phyloP scores from a whole-genome alignment of 768 basidiomycete species.

The Lactifluus echinatus region DNA sequence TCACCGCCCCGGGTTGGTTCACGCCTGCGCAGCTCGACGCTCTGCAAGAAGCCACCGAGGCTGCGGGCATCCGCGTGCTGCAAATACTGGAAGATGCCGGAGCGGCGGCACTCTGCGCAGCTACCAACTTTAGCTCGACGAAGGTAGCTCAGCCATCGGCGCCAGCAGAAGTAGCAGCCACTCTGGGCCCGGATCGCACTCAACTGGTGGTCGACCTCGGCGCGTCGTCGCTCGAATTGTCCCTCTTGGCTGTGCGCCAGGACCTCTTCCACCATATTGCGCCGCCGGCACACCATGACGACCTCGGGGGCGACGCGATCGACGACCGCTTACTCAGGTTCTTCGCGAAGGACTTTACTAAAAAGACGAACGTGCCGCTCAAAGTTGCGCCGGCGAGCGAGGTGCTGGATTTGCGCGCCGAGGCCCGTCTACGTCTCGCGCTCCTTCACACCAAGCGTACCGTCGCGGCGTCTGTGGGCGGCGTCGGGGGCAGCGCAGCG shows the following conservation, averaged over 20 bases:
- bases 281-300: constrained; percentile 33
- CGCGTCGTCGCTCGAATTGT: constrained; percentile 57
- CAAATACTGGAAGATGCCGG: constrained; percentile 86
- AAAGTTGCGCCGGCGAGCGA: constrained; percentile 52
- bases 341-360: constrained; percentile 94
- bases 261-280: constrained; percentile 64
- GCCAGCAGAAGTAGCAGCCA: no score
- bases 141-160: constrained; percentile 35
- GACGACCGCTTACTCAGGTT: constrained; percentile 80
- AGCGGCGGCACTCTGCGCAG: constrained; percentile 55
- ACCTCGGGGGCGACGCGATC: constrained; percentile 60
- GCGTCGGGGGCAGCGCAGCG: constrained; percentile 48
- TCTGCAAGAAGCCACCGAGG: constrained; percentile 61
- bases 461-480: constrained; percentile 61
- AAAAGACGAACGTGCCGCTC: constrained; percentile 81
- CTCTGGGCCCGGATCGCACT: constrained; percentile 52
- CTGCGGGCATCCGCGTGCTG: constrained; percentile 75
- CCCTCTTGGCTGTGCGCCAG: constrained; percentile 64
- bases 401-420: constrained; percentile 66
- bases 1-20: constrained; percentile 76
- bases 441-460: constrained; percentile 94
- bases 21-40: constrained; percentile 58
- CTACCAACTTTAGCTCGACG: constrained; percentile 25
- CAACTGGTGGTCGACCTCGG: constrained; percentile 80
- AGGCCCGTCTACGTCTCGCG: constrained; percentile 88